Percentiles rank a stretch among this genome's conserved stretches.
Conservation (phyloP, 805 yeast genomes). For the Wickerhamiella hasegawae region DNA sequence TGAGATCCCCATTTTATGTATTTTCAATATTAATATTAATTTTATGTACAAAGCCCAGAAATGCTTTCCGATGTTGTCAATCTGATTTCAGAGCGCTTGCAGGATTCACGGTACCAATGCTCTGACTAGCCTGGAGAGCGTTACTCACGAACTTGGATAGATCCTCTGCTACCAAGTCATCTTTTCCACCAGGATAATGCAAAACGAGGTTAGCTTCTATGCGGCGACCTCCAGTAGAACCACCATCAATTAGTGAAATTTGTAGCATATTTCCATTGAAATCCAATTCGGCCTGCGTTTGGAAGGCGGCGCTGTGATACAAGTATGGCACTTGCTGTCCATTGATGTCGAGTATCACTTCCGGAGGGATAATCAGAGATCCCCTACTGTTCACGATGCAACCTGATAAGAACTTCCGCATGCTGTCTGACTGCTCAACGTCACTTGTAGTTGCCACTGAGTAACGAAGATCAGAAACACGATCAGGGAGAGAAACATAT, state of each 20-base stretch:
- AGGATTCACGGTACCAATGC: too few species aligned
- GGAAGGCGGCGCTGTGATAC: constrained; percentile 28
- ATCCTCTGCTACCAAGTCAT: background rate
- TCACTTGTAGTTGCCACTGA: constrained; percentile 22
- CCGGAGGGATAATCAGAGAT: background rate
- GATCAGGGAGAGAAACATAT: constrained; percentile 28
- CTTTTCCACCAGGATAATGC: background rate
- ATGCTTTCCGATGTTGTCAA: too few species aligned
- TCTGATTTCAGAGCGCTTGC: too few species aligned
- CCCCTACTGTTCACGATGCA: constrained; percentile 16
- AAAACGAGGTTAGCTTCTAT: constrained; percentile 32
- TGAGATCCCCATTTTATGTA: too few species aligned
- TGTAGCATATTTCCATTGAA: constrained; percentile 25
- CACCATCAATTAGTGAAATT: constrained; percentile 37
- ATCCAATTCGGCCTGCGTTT: constrained; percentile 31
- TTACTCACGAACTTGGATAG: background rate
- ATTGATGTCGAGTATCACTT: constrained; percentile 24
- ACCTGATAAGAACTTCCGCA: constrained; percentile 28
- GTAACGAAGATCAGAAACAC: constrained; percentile 30
- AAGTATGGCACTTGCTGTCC: constrained; percentile 29
- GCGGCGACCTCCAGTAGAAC: constrained; percentile 38
- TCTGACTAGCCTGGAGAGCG: too few species aligned
- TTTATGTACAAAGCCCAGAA: too few species aligned
- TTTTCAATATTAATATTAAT: too few species aligned
- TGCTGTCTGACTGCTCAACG: constrained; percentile 23